Base-by-base conservation (phyloP, 2,329 filamentous ascomycete genomes). In the Laburnicola sp. region DNA sequence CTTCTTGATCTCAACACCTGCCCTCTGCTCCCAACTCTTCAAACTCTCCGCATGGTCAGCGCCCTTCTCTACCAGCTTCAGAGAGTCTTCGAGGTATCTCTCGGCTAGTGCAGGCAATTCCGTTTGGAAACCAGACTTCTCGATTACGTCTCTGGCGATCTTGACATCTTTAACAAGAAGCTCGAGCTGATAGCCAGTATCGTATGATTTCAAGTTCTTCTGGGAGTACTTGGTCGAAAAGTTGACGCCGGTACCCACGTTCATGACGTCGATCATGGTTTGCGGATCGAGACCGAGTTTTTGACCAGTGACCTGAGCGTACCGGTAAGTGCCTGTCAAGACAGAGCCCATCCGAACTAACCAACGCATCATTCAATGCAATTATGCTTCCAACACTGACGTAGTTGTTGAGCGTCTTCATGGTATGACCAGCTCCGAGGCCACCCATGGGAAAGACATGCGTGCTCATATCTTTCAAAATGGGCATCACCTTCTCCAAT, bases 221-320 rank as follows among this genome's bases (percentile, higher is more conserved):
- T 63, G 62, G 6, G 63, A 66, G 45, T 68, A 58, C 40, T 45
- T 50, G 0, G 73, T 75, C 2, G 70, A 72, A 45, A 74, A 75
- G 47, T 66, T 71, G 2, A 70, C 64, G 2, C 73, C 74, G 0
- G 73, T 75, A 4, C 73, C 74, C 3, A 75, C 71, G 48, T 76
- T 75, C 43, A 76, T 60, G 3, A 72, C 72, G 41, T 76, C 71
- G 41, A 76, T 68, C 72, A 75, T 75, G 23, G 63, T 65, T 38
- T 71, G 64, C 7, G 69, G 71, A 46, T 72, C 65, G 1, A 73
- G 58, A 1, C 71, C 71, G 39, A 67, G 69, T 47, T 72, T 72
- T 45, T 71, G 67, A 1, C 70, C 71, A 2, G 66, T 65, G 0
- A 71, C 58, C 58, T 60, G 30, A 1, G 6, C 6, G 22, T 26